phyloP scores from a whole-genome alignment of 2,329 filamentous ascomycete species.

The Arachnopeziza araneosa region DNA sequence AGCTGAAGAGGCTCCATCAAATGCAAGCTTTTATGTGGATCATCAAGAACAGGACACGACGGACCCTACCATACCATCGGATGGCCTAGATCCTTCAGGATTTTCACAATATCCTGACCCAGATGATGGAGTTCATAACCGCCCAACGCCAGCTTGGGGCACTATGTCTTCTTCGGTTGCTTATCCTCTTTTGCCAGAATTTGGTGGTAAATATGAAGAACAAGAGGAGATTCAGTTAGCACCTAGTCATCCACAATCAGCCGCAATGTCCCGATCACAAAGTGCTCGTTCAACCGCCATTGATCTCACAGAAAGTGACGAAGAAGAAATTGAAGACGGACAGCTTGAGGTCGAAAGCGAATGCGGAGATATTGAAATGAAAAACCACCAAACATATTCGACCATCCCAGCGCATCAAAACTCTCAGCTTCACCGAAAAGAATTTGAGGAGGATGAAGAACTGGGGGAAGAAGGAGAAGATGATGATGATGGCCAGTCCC shows the following conservation, averaged over 20 bases:
- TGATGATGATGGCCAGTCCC: background rate
- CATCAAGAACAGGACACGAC: background rate
- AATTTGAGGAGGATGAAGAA: background rate
- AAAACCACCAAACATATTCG: background rate
- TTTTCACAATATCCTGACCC: background rate
- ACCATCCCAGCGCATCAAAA: background rate
- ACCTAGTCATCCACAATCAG: background rate
- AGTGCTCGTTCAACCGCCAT: conserved; percentile 21
- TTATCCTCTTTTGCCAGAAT: conserved; percentile 20
- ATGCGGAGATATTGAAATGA: background rate
- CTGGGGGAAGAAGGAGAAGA: background rate
- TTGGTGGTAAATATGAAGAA: background rate
- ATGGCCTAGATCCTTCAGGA: background rate
- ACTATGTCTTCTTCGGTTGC: background rate
- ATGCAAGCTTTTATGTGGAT: too few relatives aligned
- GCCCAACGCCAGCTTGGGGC: conserved; percentile 1
- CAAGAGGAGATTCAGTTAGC: background rate
- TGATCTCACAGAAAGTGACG: conserved; percentile 23
- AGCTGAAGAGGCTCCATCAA: too few relatives aligned
- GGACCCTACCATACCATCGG: background rate
- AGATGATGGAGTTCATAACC: background rate
- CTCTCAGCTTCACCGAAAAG: background rate
- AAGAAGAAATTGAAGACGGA: conserved; percentile 8
- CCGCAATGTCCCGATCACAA: conserved; percentile 18
- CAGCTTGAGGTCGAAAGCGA: background rate